Evolutionary conservation across 225 moss, liverwort and hornwort genomes (phyloP).

Genomic region (Sphagnum contortum): DNA sequence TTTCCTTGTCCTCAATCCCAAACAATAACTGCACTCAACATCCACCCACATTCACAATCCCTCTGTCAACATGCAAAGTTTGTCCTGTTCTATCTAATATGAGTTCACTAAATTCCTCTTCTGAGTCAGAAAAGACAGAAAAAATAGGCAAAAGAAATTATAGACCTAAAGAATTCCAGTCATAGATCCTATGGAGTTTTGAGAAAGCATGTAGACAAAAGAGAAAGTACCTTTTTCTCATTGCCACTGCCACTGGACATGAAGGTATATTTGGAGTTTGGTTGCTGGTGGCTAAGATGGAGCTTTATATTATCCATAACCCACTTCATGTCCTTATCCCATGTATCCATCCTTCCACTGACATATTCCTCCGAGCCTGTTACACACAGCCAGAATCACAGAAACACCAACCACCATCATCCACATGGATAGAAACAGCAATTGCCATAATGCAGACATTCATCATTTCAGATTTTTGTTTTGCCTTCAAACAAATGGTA

Average conservation of each 20-base stretch:
- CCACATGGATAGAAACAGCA: too few species aligned
- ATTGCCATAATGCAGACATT: too few species aligned
- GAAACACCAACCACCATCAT: too few species aligned
- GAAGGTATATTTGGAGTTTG: constrained; percentile 41
- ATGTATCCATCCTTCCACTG: constrained; percentile 25
- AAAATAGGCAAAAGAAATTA: neutral
- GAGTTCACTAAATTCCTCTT: neutral
- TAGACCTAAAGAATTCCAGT: neutral
- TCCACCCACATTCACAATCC: neutral
- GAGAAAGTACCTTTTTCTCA: constrained; percentile 33
- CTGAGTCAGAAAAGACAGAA: neutral
- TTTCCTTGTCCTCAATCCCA: constrained; percentile 42
- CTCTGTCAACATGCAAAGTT: too few species aligned
- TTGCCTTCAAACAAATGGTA: too few species aligned
- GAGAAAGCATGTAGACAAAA: neutral
- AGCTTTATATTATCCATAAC: constrained; percentile 49
- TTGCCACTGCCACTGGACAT: constrained; percentile 13
- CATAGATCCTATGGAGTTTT: neutral
- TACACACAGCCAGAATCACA: too few species aligned
- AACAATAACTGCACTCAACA: constrained; percentile 46
- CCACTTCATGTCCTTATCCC: constrained; percentile 55
- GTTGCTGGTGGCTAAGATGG: constrained; percentile 38
- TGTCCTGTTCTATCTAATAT: too few species aligned
- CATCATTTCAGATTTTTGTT: too few species aligned
- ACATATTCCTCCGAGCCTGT: constrained; percentile 25